Conservation (phyloP, 257 asterid species). For the Gardenia jasminoides region DNA sequence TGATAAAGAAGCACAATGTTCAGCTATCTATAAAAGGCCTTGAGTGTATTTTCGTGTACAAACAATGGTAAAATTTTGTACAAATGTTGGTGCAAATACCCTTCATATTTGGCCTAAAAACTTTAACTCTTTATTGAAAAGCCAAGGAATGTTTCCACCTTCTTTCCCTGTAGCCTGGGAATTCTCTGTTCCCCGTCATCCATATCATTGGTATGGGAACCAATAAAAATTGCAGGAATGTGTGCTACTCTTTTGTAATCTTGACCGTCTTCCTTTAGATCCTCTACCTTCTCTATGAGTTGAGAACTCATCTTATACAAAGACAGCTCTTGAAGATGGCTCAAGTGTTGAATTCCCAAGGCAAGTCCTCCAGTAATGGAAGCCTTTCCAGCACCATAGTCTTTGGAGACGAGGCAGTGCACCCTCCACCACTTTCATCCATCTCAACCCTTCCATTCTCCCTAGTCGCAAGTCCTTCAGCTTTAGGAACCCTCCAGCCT, state of each 20-base stretch:
- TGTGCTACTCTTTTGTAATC: background rate
- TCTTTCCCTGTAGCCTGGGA: background rate
- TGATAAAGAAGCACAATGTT: too few species aligned
- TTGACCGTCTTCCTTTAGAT: background rate
- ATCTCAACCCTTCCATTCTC: slow-evolving; percentile 11
- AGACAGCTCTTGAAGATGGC: too few species aligned
- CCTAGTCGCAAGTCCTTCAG: slow-evolving; percentile 21
- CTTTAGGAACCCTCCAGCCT: slow-evolving; percentile 30
- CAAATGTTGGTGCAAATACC: too few species aligned
- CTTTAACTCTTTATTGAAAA: too few species aligned
- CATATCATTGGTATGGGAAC: too few species aligned
- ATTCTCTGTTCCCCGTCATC: background rate
- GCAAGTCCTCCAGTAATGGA: slow-evolving; percentile 23
- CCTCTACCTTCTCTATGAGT: background rate
- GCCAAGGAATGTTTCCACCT: background rate
- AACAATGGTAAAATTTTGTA: too few species aligned
- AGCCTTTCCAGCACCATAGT: background rate
- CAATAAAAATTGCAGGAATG: background rate
- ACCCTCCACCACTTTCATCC: slow-evolving; percentile 28
- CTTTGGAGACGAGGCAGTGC: slow-evolving; percentile 20
- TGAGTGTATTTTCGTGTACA: too few species aligned
- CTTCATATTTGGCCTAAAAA: too few species aligned
- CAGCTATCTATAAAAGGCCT: too few species aligned
- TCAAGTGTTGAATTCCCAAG: background rate
- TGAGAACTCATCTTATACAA: background rate